phyloP scores from a whole-genome alignment of 108 stramenopile genomes.

The Hondaea fermentalgiana region DNA sequence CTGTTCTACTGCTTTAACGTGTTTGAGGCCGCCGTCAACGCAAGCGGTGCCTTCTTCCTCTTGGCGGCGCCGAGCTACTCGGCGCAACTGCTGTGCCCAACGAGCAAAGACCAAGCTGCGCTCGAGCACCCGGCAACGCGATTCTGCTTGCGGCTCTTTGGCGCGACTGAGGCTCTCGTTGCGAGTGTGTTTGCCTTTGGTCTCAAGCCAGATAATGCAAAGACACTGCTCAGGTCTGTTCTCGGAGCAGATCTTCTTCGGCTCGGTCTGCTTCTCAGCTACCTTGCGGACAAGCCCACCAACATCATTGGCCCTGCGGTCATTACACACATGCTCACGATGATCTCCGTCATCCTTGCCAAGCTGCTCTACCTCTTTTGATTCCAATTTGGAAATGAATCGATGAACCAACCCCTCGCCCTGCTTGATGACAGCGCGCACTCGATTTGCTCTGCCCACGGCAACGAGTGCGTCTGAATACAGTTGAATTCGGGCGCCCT shows the following conservation, averaged over 20 bases:
- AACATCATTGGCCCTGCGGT: neutral
- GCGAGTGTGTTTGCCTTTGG: neutral
- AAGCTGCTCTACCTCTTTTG: neutral
- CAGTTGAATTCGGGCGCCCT: too few species aligned
- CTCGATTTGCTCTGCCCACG: too few species aligned
- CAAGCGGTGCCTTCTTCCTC: neutral
- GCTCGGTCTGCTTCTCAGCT: neutral
- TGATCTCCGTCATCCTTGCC: neutral
- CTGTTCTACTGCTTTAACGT: neutral
- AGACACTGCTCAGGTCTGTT: neutral
- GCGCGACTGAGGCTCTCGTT: neutral
- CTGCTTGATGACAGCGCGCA: too few species aligned
- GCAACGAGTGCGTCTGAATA: too few species aligned
- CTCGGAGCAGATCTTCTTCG: neutral
- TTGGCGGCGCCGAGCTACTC: neutral
- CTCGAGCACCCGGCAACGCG: neutral
- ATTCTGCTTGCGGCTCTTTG: neutral
- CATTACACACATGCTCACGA: neutral
- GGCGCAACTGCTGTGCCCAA: neutral
- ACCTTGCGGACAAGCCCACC: neutral
- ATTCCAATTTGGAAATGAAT: neutral
- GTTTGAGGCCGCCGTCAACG: neutral
- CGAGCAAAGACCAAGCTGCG: neutral
- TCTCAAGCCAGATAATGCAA: neutral
- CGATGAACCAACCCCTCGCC: too few species aligned